Percentiles rank a stretch among this genome's conserved stretches.
Evolutionary conservation across 768 basidiomycete species (phyloP).

Genomic region (Favolaschia claudopus): DNA sequence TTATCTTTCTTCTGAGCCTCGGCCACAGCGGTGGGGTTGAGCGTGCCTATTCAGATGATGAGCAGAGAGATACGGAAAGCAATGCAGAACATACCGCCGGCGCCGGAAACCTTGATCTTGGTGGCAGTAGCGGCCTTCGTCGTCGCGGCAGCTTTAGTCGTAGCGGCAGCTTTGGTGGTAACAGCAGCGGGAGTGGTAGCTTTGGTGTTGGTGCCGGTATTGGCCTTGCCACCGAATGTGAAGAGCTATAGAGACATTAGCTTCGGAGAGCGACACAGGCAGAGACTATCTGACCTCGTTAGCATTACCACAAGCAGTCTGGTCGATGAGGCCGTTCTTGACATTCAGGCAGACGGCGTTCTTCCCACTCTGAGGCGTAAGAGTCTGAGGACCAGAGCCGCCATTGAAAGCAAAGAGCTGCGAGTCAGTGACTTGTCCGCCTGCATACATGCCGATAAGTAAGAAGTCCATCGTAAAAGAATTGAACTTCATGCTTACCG

Average conservation of each 20-base stretch:
- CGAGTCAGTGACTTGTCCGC: slow-evolving; percentile 25
- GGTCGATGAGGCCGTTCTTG: slow-evolving; percentile 25
- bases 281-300: no score
- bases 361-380: slow-evolving; percentile 27
- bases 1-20: slow-evolving; percentile 30
- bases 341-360: slow-evolving; percentile 25
- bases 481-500: slow-evolving; percentile 13
- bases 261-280: slow-evolving; percentile 27
- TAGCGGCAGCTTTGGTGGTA: not conserved
- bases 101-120: slow-evolving; percentile 20
- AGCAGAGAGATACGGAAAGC: no score
- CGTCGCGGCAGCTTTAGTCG: not conserved
- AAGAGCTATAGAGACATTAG: slow-evolving; percentile 24
- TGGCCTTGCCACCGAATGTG: slow-evolving; percentile 23
- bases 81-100: slow-evolving; percentile 10
- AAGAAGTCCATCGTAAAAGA: not conserved
- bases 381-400: slow-evolving; percentile 22
- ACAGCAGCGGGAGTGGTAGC: not conserved
- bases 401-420: slow-evolving; percentile 33
- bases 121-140: no score
- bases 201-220: not conserved
- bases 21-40: slow-evolving; percentile 28
- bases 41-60: not conserved
- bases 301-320: slow-evolving; percentile 24
- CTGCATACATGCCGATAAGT: not conserved